A percentile compares a stretch with the other conserved stretches of the same genome.
phyloP scores from a whole-genome alignment of 352 stramenopile species.

The Phytophthora multivora region DNA sequence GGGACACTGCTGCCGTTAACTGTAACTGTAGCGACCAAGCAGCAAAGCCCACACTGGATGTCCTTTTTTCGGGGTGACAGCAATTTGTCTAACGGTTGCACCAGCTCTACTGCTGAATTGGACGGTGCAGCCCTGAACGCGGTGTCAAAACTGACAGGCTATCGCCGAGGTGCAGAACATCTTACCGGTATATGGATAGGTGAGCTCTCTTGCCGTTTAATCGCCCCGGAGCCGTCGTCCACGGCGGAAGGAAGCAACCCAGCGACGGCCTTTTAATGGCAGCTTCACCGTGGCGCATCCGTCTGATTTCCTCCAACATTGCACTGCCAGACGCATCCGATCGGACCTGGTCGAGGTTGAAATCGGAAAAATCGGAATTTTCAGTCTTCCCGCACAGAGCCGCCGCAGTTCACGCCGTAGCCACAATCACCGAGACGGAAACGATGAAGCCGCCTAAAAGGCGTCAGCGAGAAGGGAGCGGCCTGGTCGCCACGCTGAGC shows the following conservation, averaged over 20 bases:
- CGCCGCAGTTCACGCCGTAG: not conserved
- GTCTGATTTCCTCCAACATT: slow-evolving; percentile 3
- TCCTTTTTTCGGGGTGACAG: slow-evolving; percentile 12
- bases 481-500: slow-evolving; percentile 14
- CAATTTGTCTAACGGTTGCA: slow-evolving; percentile 10
- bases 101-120: slow-evolving; percentile 29
- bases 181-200: no score
- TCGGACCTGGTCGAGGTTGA: slow-evolving; percentile 11
- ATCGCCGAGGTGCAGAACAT: not conserved
- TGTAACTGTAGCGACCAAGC: slow-evolving; percentile 1
- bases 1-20: not conserved
- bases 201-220: not conserved
- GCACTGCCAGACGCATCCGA: not conserved
- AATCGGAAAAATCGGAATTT: not conserved
- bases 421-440: not conserved
- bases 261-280: not conserved
- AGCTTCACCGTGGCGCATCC: slow-evolving; percentile 14
- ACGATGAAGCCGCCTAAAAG: not conserved
- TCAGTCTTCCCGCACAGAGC: slow-evolving; percentile 18
- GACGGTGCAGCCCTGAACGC: slow-evolving; percentile 11
- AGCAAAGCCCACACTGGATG: slow-evolving; percentile 1
- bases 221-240: not conserved
- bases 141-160: slow-evolving; percentile 10
- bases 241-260: slow-evolving; percentile 9
- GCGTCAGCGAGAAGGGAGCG: not conserved